phyloP scores from a whole-genome alignment of 345 rosid species.

The Laguncularia racemosa region DNA sequence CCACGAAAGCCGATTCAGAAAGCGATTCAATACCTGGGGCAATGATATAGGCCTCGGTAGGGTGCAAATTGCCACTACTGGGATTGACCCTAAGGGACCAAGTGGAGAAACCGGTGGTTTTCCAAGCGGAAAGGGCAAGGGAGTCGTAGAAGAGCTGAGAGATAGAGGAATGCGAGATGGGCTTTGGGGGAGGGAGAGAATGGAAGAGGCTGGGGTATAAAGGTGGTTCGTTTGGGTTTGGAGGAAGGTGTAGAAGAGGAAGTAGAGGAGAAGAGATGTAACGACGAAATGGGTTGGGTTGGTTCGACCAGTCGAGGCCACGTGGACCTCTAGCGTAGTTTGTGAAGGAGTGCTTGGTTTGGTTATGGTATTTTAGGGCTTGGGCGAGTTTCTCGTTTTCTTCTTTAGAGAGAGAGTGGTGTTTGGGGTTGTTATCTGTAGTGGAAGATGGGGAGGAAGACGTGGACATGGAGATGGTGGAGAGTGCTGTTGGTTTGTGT shows the following conservation, averaged over 20 bases:
- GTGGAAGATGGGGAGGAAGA: conserved; percentile 46
- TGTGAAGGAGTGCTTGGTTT: conserved; percentile 66
- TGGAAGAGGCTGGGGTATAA: conserved; percentile 48
- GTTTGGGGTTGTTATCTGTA: conserved; percentile 26
- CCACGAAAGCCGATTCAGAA: conserved; percentile 46
- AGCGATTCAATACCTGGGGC: conserved; percentile 49
- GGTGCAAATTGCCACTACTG: conserved; percentile 89
- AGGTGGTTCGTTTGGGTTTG: conserved; percentile 18
- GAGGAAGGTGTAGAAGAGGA: conserved; percentile 39
- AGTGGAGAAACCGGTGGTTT: conserved; percentile 62
- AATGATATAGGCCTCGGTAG: conserved; percentile 71
- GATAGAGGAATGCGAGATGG: conserved; percentile 44
- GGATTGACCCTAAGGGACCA: conserved; percentile 97
- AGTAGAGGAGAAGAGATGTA: conserved; percentile 53
- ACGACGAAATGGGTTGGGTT: conserved; percentile 88
- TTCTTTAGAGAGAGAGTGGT: conserved; percentile 2
- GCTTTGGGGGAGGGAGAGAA: conserved; percentile 53
- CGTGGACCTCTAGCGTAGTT: conserved; percentile 74
- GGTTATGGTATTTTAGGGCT: conserved; percentile 56
- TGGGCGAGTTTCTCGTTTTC: conserved; percentile 29
- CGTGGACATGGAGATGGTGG: conserved; percentile 50
- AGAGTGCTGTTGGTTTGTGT: conserved; percentile 25
- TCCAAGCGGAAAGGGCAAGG: conserved; percentile 93
- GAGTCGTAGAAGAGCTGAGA: conserved; percentile 67
- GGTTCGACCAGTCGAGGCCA: conserved; percentile 92